Evolutionary conservation across 352 stramenopile genomes (phyloP).

Genomic region (Phytophthora chlamydospora): DNA sequence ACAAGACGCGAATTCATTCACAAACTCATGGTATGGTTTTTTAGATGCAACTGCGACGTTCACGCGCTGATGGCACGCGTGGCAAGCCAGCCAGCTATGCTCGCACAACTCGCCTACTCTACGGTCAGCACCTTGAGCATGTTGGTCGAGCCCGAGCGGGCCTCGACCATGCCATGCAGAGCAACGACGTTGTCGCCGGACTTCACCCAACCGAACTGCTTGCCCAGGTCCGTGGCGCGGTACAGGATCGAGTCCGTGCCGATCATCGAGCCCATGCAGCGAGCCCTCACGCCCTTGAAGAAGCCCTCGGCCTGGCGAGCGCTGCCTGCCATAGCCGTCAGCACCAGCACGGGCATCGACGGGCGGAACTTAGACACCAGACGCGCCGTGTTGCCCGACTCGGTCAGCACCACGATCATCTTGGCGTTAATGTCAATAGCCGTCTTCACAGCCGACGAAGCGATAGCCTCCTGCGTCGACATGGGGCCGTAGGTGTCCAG

Average conservation of each 20-base stretch:
- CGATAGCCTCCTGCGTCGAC: conserved; percentile 93
- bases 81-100: neutral
- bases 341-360: conserved; percentile 54
- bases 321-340: conserved; percentile 72
- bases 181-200: conserved; percentile 88
- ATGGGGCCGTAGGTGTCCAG: conserved; percentile 74
- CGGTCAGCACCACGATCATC: conserved; percentile 97
- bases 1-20: conserved; percentile 9
- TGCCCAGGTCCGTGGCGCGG: conserved; percentile 85
- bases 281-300: conserved; percentile 69
- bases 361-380: conserved; percentile 96
- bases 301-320: conserved; percentile 74
- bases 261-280: conserved; percentile 88
- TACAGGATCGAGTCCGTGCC: conserved; percentile 92
- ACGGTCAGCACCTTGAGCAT: conserved; percentile 93
- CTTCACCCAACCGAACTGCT: conserved; percentile 89
- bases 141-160: conserved; percentile 89
- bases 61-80: neutral
- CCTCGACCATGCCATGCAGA: conserved; percentile 91
- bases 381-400: conserved; percentile 93
- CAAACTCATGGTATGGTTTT: conserved; percentile 26
- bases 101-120: conserved; percentile 48
- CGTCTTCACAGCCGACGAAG: conserved; percentile 97
- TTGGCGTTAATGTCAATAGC: conserved; percentile 96
- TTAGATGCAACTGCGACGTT: conserved; percentile 14